phyloP scores from a whole-genome alignment of 768 basidiomycete genomes.

The Rhizopogon salebrosus region DNA sequence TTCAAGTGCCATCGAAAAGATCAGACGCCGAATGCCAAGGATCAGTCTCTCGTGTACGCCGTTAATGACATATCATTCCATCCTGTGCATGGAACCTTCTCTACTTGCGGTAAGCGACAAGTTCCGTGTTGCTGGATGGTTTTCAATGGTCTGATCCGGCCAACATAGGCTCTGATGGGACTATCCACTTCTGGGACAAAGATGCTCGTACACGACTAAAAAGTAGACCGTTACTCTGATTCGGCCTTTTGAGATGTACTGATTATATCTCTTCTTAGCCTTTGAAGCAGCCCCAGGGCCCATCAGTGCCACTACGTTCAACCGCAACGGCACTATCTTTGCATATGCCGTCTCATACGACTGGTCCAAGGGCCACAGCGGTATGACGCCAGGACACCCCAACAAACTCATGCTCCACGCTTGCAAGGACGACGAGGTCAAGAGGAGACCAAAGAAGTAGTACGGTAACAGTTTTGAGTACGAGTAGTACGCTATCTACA shows the following conservation, averaged over 20 bases:
- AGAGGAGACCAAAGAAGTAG: slow-evolving; percentile 45
- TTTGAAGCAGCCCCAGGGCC: slow-evolving; percentile 75
- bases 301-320: slow-evolving; percentile 78
- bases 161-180: slow-evolving; percentile 67
- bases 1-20: slow-evolving; percentile 81
- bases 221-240: slow-evolving; percentile 42
- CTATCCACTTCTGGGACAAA: slow-evolving; percentile 94
- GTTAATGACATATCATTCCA: slow-evolving; percentile 89
- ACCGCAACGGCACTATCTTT: slow-evolving; percentile 82
- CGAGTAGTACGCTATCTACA: slow-evolving; percentile 2
- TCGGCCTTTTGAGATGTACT: neutral
- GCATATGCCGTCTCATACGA: slow-evolving; percentile 93
- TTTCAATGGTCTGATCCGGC: neutral
- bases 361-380: slow-evolving; percentile 89
- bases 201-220: slow-evolving; percentile 89
- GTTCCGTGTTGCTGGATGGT: neutral
- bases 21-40: slow-evolving; percentile 48
- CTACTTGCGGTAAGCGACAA: slow-evolving; percentile 57
- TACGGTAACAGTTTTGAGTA: neutral
- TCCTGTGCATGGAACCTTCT: slow-evolving; percentile 79
- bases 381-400: slow-evolving; percentile 62
- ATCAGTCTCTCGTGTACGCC: slow-evolving; percentile 68
- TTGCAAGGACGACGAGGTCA: slow-evolving; percentile 85
- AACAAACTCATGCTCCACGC: slow-evolving; percentile 84
- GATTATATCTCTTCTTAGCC: slow-evolving; percentile 33